A percentile compares a stretch with the other conserved stretches of the same genome.
Evolutionary conservation across 345 rosid species (phyloP).

Genomic region (Sapria himalayana): DNA sequence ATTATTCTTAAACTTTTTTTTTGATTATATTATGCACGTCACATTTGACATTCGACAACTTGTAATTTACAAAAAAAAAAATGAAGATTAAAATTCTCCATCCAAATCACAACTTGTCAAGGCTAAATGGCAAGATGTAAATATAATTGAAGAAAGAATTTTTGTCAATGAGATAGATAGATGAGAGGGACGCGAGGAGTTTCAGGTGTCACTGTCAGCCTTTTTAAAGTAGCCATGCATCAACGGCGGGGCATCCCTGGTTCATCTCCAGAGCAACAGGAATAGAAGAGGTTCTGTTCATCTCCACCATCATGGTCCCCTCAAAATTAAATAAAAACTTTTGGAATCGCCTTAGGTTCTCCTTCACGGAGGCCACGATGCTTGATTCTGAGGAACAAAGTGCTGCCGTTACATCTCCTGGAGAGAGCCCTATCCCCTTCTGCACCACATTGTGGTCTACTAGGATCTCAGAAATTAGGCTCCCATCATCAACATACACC

Average conservation of each 20-base stretch:
- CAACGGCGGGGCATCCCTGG: conserved; percentile 43
- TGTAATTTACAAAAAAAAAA: too few species aligned
- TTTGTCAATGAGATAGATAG: too few species aligned
- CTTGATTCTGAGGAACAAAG: conserved; percentile 42
- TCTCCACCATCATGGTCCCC: conserved; percentile 64
- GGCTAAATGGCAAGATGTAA: too few species aligned
- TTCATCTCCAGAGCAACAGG: conserved; percentile 58
- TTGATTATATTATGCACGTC: too few species aligned
- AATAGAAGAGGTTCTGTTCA: conserved; percentile 25
- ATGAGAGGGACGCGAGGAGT: too few species aligned
- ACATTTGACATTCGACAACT: too few species aligned
- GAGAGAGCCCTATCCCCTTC: conserved; percentile 49
- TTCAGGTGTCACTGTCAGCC: too few species aligned
- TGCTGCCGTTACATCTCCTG: conserved; percentile 60
- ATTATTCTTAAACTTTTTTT: too few species aligned
- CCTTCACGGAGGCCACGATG: conserved; percentile 31
- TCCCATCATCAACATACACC: conserved; percentile 77
- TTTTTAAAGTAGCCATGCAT: conserved; percentile 59
- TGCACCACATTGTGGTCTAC: conserved; percentile 67
- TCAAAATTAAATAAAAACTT: conserved; percentile 47
- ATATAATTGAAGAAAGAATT: too few species aligned
- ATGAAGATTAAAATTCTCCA: too few species aligned
- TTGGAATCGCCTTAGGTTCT: conserved; percentile 47
- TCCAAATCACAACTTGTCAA: too few species aligned
- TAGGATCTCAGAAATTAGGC: conserved; percentile 75